Conservation (phyloP, 2,329 filamentous ascomycete species). For the Gremmenia infestans region DNA sequence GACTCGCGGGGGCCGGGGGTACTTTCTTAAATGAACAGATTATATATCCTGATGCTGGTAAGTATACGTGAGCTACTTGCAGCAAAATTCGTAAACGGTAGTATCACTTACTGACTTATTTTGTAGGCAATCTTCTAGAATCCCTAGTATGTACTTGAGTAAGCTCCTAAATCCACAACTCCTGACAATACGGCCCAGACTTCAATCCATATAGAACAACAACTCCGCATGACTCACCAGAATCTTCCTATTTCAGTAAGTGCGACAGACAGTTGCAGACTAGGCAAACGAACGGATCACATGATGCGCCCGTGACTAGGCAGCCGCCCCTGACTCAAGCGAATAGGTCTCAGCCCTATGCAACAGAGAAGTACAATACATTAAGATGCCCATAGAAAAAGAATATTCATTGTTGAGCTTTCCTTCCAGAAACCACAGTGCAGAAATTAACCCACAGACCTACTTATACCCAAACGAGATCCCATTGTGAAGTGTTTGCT, state of each 20-base stretch:
- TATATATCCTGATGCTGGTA: slow-evolving; percentile 44
- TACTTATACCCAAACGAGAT: background rate
- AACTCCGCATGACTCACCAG: background rate
- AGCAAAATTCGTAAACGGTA: background rate
- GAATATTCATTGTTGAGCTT: too few relatives aligned
- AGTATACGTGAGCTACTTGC: slow-evolving; percentile 4
- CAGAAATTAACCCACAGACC: background rate
- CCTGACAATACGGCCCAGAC: background rate
- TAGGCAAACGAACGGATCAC: background rate
- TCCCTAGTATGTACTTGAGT: slow-evolving; percentile 28
- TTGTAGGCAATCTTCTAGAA: slow-evolving; percentile 26
- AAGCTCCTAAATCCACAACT: background rate
- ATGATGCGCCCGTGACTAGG: background rate
- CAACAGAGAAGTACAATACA: background rate
- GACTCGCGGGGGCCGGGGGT: slow-evolving; percentile 46
- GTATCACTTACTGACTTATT: background rate
- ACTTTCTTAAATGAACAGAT: slow-evolving; percentile 50
- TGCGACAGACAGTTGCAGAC: background rate
- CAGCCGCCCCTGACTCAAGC: slow-evolving; percentile 1
- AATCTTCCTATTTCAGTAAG: background rate
- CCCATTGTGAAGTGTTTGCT: background rate
- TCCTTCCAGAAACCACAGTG: background rate
- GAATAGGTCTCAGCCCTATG: background rate
- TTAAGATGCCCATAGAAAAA: background rate
- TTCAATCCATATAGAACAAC: background rate